Percentiles rank a stretch among this genome's conserved stretches.
phyloP scores from a whole-genome alignment of 116 monocot species.

The Cymodocea nodosa region DNA sequence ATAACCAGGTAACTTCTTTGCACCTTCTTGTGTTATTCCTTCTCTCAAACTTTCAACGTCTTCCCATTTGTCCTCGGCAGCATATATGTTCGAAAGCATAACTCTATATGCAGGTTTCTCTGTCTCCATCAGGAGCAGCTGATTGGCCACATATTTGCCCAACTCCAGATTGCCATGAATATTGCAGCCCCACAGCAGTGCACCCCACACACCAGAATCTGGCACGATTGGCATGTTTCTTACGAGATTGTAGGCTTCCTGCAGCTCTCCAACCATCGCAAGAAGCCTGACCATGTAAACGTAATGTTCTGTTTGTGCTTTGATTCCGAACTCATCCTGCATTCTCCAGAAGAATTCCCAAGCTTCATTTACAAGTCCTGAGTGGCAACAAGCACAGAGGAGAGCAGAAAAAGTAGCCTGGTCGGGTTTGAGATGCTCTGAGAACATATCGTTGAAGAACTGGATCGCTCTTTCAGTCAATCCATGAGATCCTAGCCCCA shows the following conservation, averaged over 20 bases:
- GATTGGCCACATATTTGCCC: constrained; percentile 27
- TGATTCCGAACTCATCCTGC: constrained; percentile 34
- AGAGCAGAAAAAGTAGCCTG: constrained; percentile 54
- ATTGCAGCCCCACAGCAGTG: constrained; percentile 57
- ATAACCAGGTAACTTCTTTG: constrained; percentile 33
- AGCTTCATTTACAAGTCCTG: constrained; percentile 27
- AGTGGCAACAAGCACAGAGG: constrained; percentile 59
- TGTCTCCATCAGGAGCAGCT: constrained; percentile 29
- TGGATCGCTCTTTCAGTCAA: constrained; percentile 17
- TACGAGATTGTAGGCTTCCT: constrained; percentile 50
- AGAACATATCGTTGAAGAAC: constrained; percentile 31
- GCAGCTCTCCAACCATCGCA: constrained; percentile 33
- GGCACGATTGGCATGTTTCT: constrained; percentile 29
- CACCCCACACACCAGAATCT: constrained; percentile 61
- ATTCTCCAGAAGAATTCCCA: constrained; percentile 34
- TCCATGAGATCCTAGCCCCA: constrained; percentile 45
- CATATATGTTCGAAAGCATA: constrained; percentile 59
- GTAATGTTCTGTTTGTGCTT: constrained; percentile 43
- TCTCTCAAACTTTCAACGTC: constrained; percentile 31
- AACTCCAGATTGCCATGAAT: constrained; percentile 36
- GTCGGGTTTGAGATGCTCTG: constrained; percentile 32
- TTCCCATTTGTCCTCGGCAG: constrained; percentile 43
- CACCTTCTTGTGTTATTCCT: constrained; percentile 12
- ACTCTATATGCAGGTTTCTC: constrained; percentile 41
- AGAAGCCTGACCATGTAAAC: constrained; percentile 62